Conservation (phyloP, 2,329 filamentous ascomycete species). For the Clathrospora elynae region DNA sequence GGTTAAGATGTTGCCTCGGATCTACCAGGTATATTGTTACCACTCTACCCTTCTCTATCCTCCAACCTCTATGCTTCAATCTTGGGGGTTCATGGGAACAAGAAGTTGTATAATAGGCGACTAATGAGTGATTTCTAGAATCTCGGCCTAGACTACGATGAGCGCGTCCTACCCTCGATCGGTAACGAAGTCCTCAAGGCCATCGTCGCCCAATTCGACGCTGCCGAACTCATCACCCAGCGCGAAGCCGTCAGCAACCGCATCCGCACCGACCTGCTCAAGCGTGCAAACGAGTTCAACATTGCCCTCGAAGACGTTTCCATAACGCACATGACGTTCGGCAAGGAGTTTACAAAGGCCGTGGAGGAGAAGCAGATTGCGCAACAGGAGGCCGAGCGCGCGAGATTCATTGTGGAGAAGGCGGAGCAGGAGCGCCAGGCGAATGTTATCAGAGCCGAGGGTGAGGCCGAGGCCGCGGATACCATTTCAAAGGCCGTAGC, state of each 20-base stretch:
- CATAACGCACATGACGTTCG: constrained; percentile 99
- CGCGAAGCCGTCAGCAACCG: constrained; percentile 94
- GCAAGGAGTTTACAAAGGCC: constrained; percentile 96
- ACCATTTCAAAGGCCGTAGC: constrained; percentile 93
- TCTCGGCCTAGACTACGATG: constrained; percentile 97
- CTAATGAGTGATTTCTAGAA: too few relatives aligned
- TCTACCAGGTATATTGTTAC: constrained; percentile 81
- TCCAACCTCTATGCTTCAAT: too few relatives aligned
- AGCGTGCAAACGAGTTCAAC: constrained; percentile 95
- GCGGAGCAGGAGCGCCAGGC: constrained; percentile 98
- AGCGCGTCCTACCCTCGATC: constrained; percentile 60
- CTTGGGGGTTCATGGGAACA: too few relatives aligned
- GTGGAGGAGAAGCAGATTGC: constrained; percentile 99
- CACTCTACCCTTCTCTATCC: too few relatives aligned
- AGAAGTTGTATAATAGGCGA: too few relatives aligned
- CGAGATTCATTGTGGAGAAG: constrained; percentile 97
- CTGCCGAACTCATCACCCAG: constrained; percentile 82
- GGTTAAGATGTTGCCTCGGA: constrained; percentile 89
- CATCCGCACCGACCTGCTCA: constrained; percentile 89
- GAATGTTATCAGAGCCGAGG: constrained; percentile 97
- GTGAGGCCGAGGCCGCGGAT: constrained; percentile 94
- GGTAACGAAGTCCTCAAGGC: constrained; percentile 62
- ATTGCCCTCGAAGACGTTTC: constrained; percentile 98
- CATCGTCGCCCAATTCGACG: constrained; percentile 60
- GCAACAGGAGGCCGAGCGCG: constrained; percentile 96